Percentiles rank a stretch among this genome's conserved stretches.
These are phyloP conservation scores for Colletotrichum ledebouriae DNA, from an alignment of 2,329 filamentous ascomycete species.

Conservation along the genomic window DNA sequence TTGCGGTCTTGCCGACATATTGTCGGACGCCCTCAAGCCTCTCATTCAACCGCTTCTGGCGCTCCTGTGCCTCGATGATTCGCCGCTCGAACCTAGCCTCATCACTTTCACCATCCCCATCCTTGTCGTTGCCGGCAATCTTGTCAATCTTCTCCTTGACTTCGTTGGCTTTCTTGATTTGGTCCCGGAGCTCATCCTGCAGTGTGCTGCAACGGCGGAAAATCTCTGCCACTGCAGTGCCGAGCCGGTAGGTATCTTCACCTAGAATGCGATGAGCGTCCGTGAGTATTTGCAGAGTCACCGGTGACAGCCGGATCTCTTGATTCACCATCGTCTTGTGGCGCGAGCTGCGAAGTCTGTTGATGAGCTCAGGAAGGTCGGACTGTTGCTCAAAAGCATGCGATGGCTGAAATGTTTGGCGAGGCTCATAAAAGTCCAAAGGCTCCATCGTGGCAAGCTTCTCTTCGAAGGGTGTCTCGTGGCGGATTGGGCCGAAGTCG, in stretches of 20 bases:
- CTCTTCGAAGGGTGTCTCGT: conserved; percentile 59
- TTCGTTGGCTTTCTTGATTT: conserved; percentile 75
- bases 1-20: conserved; percentile 57
- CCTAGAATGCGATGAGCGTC: conserved; percentile 79
- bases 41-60: conserved; percentile 68
- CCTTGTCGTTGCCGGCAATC: conserved; percentile 71
- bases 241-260: conserved; percentile 76
- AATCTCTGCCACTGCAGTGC: conserved; percentile 78
- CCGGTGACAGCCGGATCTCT: conserved; percentile 77
- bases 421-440: conserved; percentile 70
- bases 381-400: conserved; percentile 71
- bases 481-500: conserved; percentile 58
- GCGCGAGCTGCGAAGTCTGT: conserved; percentile 69
- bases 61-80: conserved; percentile 65
- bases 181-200: conserved; percentile 75
- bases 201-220: conserved; percentile 79
- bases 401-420: conserved; percentile 75
- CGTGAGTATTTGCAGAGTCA: conserved; percentile 79
- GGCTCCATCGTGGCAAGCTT: conserved; percentile 60
- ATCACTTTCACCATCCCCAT: conserved; percentile 63
- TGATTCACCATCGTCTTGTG: conserved; percentile 74
- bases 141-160: conserved; percentile 76
- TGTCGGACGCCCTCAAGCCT: conserved; percentile 71
- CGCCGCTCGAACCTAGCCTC: conserved; percentile 71
- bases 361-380: conserved; percentile 67